phyloP scores from a whole-genome alignment of 345 rosid genomes.

The sweet orange (Citrus sinensis) region DNA sequence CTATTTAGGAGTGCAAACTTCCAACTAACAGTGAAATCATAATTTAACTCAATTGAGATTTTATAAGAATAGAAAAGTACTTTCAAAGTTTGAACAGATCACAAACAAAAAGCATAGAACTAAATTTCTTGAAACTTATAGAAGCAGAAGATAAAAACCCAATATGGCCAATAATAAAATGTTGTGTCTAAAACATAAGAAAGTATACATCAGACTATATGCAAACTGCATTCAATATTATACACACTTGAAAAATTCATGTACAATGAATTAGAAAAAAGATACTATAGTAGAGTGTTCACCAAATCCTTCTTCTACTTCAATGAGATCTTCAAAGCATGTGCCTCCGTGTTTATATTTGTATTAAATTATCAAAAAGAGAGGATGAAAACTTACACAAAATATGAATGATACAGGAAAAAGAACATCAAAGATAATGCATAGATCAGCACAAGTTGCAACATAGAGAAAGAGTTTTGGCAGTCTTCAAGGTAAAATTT shows the following conservation, averaged over 20 bases:
- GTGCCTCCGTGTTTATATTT: background rate
- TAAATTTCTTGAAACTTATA: background rate
- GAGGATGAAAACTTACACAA: no score
- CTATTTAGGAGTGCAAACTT: conserved; percentile 5
- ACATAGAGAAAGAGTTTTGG: background rate
- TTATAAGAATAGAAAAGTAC: background rate
- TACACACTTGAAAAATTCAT: background rate
- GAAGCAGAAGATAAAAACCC: background rate
- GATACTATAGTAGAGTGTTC: background rate
- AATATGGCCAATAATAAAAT: background rate
- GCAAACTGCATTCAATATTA: background rate
- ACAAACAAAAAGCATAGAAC: background rate
- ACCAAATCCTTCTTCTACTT: background rate
- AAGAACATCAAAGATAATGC: background rate
- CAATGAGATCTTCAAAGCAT: background rate
- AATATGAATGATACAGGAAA: background rate
- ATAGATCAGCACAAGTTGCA: background rate
- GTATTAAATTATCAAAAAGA: no score
- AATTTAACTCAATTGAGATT: background rate
- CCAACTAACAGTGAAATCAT: conserved; percentile 16
- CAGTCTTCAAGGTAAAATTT: background rate
- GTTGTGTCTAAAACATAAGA: background rate
- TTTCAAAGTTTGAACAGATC: background rate
- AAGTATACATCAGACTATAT: background rate
- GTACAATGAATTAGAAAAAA: background rate